These are phyloP conservation scores for Wickerhamomyces alni DNA, from an alignment of 805 yeast genomes.

Conservation along the genomic window DNA sequence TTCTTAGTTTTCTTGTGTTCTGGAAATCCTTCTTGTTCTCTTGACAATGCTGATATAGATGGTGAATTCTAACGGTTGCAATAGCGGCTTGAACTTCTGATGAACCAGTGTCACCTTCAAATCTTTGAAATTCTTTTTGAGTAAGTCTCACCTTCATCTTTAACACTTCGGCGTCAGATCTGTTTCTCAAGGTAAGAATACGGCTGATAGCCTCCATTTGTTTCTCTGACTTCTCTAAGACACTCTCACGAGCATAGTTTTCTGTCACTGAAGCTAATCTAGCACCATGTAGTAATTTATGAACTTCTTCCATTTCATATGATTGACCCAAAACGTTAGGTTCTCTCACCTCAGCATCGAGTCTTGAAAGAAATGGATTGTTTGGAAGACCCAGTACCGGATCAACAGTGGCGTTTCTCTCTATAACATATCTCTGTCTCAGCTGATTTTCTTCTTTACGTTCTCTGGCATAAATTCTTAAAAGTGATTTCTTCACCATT, in stretches of 20 bases:
- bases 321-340: constrained; percentile 58
- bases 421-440: constrained; percentile 22
- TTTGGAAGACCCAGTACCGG: constrained; percentile 76
- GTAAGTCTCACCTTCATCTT: constrained; percentile 61
- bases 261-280: constrained; percentile 48
- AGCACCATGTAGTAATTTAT: constrained; percentile 72
- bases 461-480: constrained; percentile 20
- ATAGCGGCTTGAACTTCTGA: constrained; percentile 96
- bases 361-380: constrained; percentile 63
- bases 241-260: constrained; percentile 16
- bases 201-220: constrained; percentile 68
- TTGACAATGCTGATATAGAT: constrained; percentile 66
- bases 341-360: constrained; percentile 60
- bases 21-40: constrained; percentile 67
- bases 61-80: constrained; percentile 73
- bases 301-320: constrained; percentile 58
- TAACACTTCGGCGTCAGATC: constrained; percentile 50
- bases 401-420: constrained; percentile 36
- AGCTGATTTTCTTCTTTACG: constrained; percentile 21
- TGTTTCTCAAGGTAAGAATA: constrained; percentile 68
- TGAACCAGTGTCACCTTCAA: constrained; percentile 89
- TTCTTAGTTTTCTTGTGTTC: constrained; percentile 66
- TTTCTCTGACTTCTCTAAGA: constrained; percentile 38
- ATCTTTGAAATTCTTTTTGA: constrained; percentile 70
- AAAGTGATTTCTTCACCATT: constrained; percentile 16